Conservation (phyloP, 345 rosid species). For the Sonneratia alba region DNA sequence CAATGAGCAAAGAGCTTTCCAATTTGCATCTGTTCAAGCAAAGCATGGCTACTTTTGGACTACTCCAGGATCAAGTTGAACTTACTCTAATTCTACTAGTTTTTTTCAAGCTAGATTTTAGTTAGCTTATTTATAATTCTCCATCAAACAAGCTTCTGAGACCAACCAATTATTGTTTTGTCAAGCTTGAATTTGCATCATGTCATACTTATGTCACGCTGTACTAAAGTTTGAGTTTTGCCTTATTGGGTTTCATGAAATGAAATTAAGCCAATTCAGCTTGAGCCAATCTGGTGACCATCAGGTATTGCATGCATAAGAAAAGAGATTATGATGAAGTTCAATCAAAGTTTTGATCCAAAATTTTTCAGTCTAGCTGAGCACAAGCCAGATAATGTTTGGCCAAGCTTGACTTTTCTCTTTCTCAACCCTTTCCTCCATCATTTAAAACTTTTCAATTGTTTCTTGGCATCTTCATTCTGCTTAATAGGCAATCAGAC, state of each 20-base stretch:
- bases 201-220: background rate
- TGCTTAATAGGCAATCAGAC: constrained; percentile 59
- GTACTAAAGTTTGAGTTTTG: background rate
- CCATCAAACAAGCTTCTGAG: no score
- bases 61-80: no score
- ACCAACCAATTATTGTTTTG: background rate
- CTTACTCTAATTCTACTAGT: no score
- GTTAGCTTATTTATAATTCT: no score
- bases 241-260: background rate
- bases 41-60: constrained; percentile 8
- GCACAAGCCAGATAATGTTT: background rate
- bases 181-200: background rate
- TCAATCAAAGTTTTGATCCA: background rate
- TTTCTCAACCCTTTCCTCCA: background rate
- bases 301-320: background rate
- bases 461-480: background rate
- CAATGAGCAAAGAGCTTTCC: background rate
- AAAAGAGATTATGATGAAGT: background rate
- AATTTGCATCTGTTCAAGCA: background rate
- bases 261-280: background rate
- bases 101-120: no score
- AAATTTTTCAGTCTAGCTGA: background rate
- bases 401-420: background rate
- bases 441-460: constrained; percentile 10
- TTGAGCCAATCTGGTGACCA: background rate